Evolutionary conservation across 1,284 basidiomycete genomes (phyloP).

Genomic region (Afroboletus lepidellus): DNA sequence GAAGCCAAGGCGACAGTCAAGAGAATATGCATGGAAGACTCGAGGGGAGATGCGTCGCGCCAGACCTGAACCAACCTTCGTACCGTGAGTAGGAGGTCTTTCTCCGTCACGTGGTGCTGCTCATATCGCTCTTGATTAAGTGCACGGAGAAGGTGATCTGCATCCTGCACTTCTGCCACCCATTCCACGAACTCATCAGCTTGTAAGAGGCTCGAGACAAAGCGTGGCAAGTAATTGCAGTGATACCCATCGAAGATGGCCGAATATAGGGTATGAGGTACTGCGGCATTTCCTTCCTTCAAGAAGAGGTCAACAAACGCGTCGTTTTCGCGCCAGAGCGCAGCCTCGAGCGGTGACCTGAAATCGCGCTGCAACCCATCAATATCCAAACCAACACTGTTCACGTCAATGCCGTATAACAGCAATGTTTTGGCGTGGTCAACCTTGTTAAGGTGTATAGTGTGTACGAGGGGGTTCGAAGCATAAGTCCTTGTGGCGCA

Average conservation of each 20-base stretch:
- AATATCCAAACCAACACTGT: not conserved
- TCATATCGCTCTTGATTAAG: not conserved
- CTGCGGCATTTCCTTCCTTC: not conserved
- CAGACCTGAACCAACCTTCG: not conserved
- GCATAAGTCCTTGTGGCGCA: not conserved
- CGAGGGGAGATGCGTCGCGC: not conserved
- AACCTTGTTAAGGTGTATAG: not conserved
- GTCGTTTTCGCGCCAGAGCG: not conserved
- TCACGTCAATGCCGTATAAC: not conserved
- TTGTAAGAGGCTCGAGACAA: not conserved
- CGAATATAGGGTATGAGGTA: not conserved
- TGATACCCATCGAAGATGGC: not conserved
- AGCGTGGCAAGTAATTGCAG: not conserved
- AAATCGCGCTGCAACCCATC: not conserved
- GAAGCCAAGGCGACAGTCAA: not conserved
- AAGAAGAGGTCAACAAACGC: not conserved
- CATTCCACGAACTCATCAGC: slow-evolving; percentile 1
- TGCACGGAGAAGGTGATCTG: not conserved
- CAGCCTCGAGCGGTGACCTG: not conserved
- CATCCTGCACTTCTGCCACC: not conserved
- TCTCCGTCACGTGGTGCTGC: not conserved
- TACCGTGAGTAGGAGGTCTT: not conserved
- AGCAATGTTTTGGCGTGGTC: slow-evolving; percentile 6
- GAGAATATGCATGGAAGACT: not conserved
- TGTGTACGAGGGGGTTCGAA: slow-evolving; percentile 6